Conservation (phyloP, 306 rosid species). For the Medicago ruthenica region DNA sequence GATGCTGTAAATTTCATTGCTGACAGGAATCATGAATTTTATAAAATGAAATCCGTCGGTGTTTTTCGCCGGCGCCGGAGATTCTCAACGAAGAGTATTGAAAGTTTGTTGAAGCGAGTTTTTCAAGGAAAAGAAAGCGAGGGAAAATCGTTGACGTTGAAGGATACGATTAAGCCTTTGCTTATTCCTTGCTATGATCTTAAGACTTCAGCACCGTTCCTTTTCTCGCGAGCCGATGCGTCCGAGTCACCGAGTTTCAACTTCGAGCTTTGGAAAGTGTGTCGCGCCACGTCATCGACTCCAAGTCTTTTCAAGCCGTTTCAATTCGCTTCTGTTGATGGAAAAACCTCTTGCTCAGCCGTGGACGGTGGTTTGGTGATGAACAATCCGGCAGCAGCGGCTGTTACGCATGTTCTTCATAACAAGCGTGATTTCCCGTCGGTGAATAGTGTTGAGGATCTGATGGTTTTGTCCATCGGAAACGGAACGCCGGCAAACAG, state of each 20-base stretch:
- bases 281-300: conserved; percentile 88
- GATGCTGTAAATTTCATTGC: conserved; percentile 63
- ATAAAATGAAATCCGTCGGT: conserved; percentile 44
- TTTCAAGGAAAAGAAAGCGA: conserved; percentile 58
- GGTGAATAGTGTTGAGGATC: conserved; percentile 83
- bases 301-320: conserved; percentile 77
- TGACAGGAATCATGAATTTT: conserved; percentile 50
- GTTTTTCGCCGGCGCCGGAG: conserved; percentile 56
- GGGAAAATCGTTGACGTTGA: conserved; percentile 63
- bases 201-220: conserved; percentile 90
- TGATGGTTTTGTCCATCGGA: conserved; percentile 76
- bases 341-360: conserved; percentile 81
- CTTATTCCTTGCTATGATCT: conserved; percentile 93
- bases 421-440: conserved; percentile 92
- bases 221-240: conserved; percentile 96
- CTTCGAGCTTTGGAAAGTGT: conserved; percentile 90
- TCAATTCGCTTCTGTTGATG: conserved; percentile 69
- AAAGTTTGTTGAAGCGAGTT: conserved; percentile 31
- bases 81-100: conserved; percentile 46
- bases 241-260: conserved; percentile 84
- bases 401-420: conserved; percentile 88
- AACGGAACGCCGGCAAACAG: conserved; percentile 60
- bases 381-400: conserved; percentile 94
- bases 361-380: conserved; percentile 89
- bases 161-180: conserved; percentile 87